These are phyloP conservation scores for Cercospora berteroae DNA, from an alignment of 2,329 filamentous ascomycete genomes.

Conservation along the genomic window DNA sequence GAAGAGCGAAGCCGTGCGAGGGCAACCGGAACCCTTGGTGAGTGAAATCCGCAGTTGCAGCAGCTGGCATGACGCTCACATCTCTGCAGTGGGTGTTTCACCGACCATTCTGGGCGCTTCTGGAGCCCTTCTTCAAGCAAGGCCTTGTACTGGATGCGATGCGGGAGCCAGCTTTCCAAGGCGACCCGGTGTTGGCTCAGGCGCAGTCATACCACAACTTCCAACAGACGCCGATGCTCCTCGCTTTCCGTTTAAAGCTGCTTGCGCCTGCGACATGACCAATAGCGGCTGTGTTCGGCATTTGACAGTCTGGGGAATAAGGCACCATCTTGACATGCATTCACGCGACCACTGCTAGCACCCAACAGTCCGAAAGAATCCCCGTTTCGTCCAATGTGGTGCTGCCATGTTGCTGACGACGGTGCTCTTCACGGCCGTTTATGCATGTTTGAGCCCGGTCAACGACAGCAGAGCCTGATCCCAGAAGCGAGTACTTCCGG, in stretches of 20 bases:
- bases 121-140: slow-evolving; percentile 45
- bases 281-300: neutral
- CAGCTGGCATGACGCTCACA: slow-evolving; percentile 29
- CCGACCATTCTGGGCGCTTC: slow-evolving; percentile 47
- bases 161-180: slow-evolving; percentile 50
- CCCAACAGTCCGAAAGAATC: neutral
- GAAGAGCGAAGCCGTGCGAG: slow-evolving; percentile 40
- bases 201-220: slow-evolving; percentile 44
- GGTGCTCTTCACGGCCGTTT: neutral
- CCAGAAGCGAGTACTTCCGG: neutral
- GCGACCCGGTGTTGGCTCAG: slow-evolving; percentile 33
- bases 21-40: slow-evolving; percentile 28
- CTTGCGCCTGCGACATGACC: neutral
- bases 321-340: neutral
- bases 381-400: neutral
- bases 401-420: neutral
- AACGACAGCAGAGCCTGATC: neutral
- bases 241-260: slow-evolving; percentile 35
- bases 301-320: neutral
- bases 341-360: neutral
- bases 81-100: slow-evolving; percentile 41
- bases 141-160: slow-evolving; percentile 48
- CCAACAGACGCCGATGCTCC: slow-evolving; percentile 35
- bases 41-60: slow-evolving; percentile 26
- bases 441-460: neutral